Conservation (phyloP, 768 basidiomycete species). For the Tulasnella sp. region DNA sequence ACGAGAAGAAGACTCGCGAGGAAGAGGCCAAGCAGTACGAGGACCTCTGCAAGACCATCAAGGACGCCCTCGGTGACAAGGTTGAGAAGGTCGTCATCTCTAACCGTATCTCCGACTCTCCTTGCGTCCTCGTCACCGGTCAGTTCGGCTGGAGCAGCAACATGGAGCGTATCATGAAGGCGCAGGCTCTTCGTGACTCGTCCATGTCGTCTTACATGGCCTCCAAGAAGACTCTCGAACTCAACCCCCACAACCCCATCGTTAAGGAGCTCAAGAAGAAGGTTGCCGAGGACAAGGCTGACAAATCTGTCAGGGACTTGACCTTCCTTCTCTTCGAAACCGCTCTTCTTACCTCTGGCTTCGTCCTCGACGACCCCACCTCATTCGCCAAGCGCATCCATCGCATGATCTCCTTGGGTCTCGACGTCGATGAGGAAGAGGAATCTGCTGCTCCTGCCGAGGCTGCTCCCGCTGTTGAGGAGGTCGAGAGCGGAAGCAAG, state of each 20-base stretch:
- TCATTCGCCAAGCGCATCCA: constrained; percentile 94
- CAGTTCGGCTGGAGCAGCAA: constrained; percentile 99
- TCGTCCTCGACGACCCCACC: constrained; percentile 90
- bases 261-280: constrained; percentile 94
- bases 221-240: constrained; percentile 94
- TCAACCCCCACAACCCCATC: constrained; percentile 87
- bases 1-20: constrained; percentile 90
- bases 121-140: constrained; percentile 94
- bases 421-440: constrained; percentile 80
- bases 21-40: constrained; percentile 72
- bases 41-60: constrained; percentile 89
- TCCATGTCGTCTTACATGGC: constrained; percentile 99
- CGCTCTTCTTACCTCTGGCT: constrained; percentile 87
- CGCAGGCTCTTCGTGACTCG: constrained; percentile 91
- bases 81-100: constrained; percentile 99
- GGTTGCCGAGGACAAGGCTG: constrained; percentile 93
- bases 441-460: constrained; percentile 39
- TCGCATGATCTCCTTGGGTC: constrained; percentile 90
- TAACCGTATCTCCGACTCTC: constrained; percentile 95
- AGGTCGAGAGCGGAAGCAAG: constrained; percentile 56
- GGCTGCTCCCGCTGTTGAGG: constrained; percentile 32
- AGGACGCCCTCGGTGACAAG: constrained; percentile 98
- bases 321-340: constrained; percentile 97
- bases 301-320: constrained; percentile 96
- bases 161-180: constrained; percentile 99